Conservation (phyloP, 352 stramenopile species). For the Globisporangium radiosum region DNA sequence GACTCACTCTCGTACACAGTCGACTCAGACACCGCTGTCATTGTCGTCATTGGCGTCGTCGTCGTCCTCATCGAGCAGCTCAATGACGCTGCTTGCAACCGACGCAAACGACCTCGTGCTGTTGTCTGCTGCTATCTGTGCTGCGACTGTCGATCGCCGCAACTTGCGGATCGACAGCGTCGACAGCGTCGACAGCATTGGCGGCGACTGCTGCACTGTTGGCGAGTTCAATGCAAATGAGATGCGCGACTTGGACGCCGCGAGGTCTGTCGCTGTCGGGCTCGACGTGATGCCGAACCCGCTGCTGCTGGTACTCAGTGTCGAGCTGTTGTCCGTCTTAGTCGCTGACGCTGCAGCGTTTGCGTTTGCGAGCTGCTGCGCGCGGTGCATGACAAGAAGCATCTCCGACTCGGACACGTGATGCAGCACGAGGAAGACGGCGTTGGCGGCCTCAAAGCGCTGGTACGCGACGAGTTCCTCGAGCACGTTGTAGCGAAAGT, state of each 20-base stretch:
- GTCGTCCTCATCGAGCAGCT: conserved; percentile 18
- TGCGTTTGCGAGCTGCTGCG: conserved; percentile 16
- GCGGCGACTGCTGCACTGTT: no score
- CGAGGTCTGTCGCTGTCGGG: no score
- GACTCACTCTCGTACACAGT: not conserved
- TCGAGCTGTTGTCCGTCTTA: not conserved
- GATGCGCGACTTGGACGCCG: no score
- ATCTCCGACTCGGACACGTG: conserved; percentile 60
- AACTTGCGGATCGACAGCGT: not conserved
- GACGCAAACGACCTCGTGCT: not conserved
- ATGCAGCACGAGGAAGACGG: conserved; percentile 60
- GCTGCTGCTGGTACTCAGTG: not conserved
- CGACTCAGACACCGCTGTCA: no score
- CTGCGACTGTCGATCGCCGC: not conserved
- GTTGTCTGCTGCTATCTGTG: not conserved
- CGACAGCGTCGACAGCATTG: no score
- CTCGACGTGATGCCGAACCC: not conserved
- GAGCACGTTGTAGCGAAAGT: conserved; percentile 65
- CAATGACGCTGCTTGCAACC: not conserved
- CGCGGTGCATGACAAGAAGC: conserved; percentile 38
- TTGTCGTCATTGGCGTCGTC: conserved; percentile 11
- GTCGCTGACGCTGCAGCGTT: not conserved
- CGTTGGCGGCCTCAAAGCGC: conserved; percentile 50
- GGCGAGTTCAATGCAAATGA: no score
- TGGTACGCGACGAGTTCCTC: conserved; percentile 60